A percentile compares a stretch with the other conserved stretches of the same genome.
Conservation (phyloP, 2,329 filamentous ascomycete species). For the Exophiala mesophila region DNA sequence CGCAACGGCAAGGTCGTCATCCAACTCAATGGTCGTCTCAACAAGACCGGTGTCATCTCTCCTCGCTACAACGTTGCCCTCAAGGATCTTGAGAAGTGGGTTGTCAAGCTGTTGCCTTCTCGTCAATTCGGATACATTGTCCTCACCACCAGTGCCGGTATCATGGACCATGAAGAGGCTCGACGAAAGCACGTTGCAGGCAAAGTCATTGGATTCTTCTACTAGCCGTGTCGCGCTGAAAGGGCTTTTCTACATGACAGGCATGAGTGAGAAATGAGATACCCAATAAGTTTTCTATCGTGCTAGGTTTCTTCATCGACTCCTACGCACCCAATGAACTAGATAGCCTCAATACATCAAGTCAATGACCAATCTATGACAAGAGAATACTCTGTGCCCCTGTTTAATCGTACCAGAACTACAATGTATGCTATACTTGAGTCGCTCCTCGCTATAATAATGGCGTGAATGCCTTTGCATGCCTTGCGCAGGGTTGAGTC, state of each 20-base stretch:
- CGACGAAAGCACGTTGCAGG: constrained; percentile 97
- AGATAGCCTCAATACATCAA: too few relatives aligned
- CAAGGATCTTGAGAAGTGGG: constrained; percentile 98
- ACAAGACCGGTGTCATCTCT: constrained; percentile 99
- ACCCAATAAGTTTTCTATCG: constrained; percentile 21
- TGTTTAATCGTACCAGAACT: too few relatives aligned
- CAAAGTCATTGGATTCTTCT: constrained; percentile 99
- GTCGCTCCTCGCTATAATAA: too few relatives aligned
- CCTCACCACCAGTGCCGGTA: constrained; percentile 97
- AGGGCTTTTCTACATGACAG: constrained; percentile 9
- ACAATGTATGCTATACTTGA: too few relatives aligned
- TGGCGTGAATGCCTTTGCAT: too few relatives aligned
- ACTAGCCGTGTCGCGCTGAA: constrained; percentile 54
- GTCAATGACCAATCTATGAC: too few relatives aligned
- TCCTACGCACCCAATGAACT: too few relatives aligned
- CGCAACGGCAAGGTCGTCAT: constrained; percentile 99
- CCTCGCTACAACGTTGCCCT: constrained; percentile 99
- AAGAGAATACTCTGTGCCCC: too few relatives aligned
- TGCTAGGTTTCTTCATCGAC: constrained; percentile 1
- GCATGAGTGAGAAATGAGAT: constrained; percentile 21
- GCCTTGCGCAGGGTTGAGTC: background rate
- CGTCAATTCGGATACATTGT: constrained; percentile 99
- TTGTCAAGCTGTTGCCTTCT: constrained; percentile 95
- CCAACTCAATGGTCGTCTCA: constrained; percentile 97
- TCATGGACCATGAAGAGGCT: constrained; percentile 99